Percentiles rank a stretch among this genome's conserved stretches.
These are phyloP conservation scores for Pyricularia grisea DNA, from an alignment of 2,329 filamentous ascomycete species.

Conservation along the genomic window DNA sequence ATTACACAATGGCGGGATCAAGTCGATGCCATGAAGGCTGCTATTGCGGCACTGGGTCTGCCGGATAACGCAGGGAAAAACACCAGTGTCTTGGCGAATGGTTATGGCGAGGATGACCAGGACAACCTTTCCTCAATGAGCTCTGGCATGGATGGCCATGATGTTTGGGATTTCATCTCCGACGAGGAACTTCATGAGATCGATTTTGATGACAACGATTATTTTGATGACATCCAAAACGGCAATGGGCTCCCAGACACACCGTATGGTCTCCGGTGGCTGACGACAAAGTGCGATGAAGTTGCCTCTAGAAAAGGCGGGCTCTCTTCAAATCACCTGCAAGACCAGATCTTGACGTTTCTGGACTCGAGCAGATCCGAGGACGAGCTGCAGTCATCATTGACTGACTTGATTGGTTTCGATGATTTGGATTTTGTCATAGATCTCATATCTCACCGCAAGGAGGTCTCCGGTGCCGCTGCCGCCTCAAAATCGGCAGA, in stretches of 20 bases:
- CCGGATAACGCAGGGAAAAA: conserved; percentile 14
- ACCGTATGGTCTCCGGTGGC: conserved; percentile 57
- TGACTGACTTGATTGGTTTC: conserved; percentile 86
- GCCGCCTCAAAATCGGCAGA: conserved; percentile 20
- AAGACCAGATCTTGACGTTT: conserved; percentile 67
- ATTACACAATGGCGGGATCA: conserved; percentile 69
- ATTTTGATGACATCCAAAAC: conserved; percentile 23
- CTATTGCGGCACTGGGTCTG: conserved; percentile 64
- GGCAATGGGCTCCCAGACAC: conserved; percentile 14
- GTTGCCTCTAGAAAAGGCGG: conserved; percentile 57
- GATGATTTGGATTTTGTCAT: conserved; percentile 90
- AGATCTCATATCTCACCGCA: conserved; percentile 72
- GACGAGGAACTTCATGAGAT: conserved; percentile 59
- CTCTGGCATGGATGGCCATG: conserved; percentile 53
- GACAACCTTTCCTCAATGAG: conserved; percentile 54
- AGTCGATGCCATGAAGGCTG: conserved; percentile 75
- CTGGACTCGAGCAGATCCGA: conserved; percentile 60
- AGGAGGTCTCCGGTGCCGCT: conserved; percentile 45
- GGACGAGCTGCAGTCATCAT: conserved; percentile 81
- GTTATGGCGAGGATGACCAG: conserved; percentile 44
- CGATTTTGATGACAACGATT: conserved; percentile 32
- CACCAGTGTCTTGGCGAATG: conserved; percentile 9
- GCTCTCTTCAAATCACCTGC: conserved; percentile 59
- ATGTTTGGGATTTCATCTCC: conserved; percentile 89
- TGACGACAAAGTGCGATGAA: conserved; percentile 56